Evolutionary conservation across 176 grass and related monocot genomes (phyloP).

Genomic region (Secale cereale): DNA sequence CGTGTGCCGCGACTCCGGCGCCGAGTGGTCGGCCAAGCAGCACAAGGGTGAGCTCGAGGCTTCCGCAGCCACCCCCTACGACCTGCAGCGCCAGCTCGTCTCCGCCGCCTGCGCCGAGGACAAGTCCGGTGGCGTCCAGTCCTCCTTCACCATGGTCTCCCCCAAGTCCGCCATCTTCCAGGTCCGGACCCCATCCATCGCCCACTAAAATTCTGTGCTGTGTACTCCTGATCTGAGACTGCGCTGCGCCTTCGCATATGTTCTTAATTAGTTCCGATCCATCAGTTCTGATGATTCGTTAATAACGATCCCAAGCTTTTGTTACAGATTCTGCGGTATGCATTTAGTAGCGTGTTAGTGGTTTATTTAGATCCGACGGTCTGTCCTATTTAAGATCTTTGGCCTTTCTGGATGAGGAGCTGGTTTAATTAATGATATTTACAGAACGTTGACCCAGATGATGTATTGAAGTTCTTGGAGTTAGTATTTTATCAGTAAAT

Average conservation of each 20-base stretch:
- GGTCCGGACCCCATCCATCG: constrained; percentile 14
- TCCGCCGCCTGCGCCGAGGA: constrained; percentile 48
- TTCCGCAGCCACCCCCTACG: constrained; percentile 59
- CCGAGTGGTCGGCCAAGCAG: constrained; percentile 87
- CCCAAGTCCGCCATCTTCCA: constrained; percentile 86
- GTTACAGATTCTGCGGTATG: neutral
- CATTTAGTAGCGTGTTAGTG: neutral
- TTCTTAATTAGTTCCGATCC: neutral
- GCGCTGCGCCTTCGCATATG: neutral
- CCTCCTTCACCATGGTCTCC: constrained; percentile 83
- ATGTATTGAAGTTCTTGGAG: neutral
- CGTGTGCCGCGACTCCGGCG: constrained; percentile 72
- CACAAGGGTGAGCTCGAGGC: constrained; percentile 61
- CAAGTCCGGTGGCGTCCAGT: constrained; percentile 60
- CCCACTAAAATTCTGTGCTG: no score
- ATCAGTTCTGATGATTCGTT: neutral
- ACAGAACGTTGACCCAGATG: neutral
- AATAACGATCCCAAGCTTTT: neutral
- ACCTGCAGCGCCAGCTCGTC: constrained; percentile 75
- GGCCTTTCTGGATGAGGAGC: neutral
- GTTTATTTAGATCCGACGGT: neutral
- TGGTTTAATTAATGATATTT: no score
- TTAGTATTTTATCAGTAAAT: neutral
- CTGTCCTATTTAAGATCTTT: neutral
- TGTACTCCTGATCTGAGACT: neutral